Evolutionary conservation across 176 grass and related monocot species (phyloP).

Genomic region (Zoysia pacifica): DNA sequence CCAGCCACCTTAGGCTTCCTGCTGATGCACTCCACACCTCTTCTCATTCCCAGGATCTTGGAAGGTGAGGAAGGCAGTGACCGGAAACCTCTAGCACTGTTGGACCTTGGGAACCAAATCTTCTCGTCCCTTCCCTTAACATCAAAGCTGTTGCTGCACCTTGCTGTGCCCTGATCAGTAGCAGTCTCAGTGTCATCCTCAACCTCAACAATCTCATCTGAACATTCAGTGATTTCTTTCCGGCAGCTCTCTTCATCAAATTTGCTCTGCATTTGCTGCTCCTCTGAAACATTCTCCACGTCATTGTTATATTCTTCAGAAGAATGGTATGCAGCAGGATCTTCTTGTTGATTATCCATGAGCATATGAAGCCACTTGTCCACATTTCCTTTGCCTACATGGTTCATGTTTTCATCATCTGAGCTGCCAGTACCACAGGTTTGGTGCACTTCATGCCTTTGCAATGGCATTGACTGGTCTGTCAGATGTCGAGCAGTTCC

Average conservation of each 20-base stretch:
- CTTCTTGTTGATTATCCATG: slow-evolving; percentile 47
- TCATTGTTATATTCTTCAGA: slow-evolving; percentile 7
- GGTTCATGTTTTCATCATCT: slow-evolving; percentile 51
- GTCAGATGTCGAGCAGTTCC: slow-evolving; percentile 16
- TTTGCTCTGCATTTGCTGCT: slow-evolving; percentile 33
- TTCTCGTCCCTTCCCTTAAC: slow-evolving; percentile 62
- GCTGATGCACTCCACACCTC: slow-evolving; percentile 63
- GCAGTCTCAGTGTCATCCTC: slow-evolving; percentile 22
- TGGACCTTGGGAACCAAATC: slow-evolving; percentile 52
- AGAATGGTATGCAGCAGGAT: slow-evolving; percentile 20
- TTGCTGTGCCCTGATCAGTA: slow-evolving; percentile 30
- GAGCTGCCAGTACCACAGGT: background rate
- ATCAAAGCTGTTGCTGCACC: slow-evolving; percentile 65
- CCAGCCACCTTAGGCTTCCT: slow-evolving; percentile 66
- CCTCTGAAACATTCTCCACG: slow-evolving; percentile 7
- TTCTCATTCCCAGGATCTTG: slow-evolving; percentile 72
- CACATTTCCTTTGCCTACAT: slow-evolving; percentile 64
- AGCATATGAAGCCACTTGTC: slow-evolving; percentile 55
- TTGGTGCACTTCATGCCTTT: slow-evolving; percentile 25
- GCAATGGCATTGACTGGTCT: slow-evolving; percentile 16
- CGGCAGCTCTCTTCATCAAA: slow-evolving; percentile 23
- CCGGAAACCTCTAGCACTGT: slow-evolving; percentile 77
- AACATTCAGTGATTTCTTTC: slow-evolving; percentile 39
- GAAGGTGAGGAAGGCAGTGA: slow-evolving; percentile 92
- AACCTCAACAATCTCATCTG: slow-evolving; percentile 50